These are phyloP conservation scores for Suhomyces kilbournensis DNA, from an alignment of 805 yeast species.

Conservation along the genomic window DNA sequence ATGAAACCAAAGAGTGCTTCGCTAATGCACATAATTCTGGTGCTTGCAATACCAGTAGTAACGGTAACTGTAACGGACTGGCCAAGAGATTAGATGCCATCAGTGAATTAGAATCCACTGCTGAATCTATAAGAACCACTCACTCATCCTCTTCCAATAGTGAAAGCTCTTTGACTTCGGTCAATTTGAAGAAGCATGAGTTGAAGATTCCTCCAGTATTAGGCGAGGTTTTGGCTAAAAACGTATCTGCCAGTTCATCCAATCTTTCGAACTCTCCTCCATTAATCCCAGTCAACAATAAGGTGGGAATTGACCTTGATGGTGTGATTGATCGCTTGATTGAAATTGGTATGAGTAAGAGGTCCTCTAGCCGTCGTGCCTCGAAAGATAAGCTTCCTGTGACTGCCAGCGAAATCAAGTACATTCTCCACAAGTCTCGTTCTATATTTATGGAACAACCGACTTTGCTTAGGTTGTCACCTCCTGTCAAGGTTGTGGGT, in stretches of 20 bases:
- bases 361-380: slow-evolving; percentile 14
- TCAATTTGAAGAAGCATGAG: slow-evolving; percentile 11
- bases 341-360: slow-evolving; percentile 39
- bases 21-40: neutral
- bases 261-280: slow-evolving; percentile 24
- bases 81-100: slow-evolving; percentile 4
- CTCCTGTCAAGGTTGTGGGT: slow-evolving; percentile 82
- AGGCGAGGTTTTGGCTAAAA: slow-evolving; percentile 6
- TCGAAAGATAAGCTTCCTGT: slow-evolving; percentile 49
- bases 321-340: slow-evolving; percentile 59
- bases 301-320: slow-evolving; percentile 52
- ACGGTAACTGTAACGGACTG: neutral
- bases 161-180: slow-evolving; percentile 4
- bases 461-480: slow-evolving; percentile 58
- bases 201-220: slow-evolving; percentile 4
- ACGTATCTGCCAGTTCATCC: slow-evolving; percentile 15
- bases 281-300: slow-evolving; percentile 14
- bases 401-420: slow-evolving; percentile 51
- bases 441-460: slow-evolving; percentile 65
- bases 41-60: neutral
- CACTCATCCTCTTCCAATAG: slow-evolving; percentile 11
- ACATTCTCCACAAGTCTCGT: slow-evolving; percentile 56
- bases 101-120: slow-evolving; percentile 19
- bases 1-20: slow-evolving; percentile 3
- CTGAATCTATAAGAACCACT: slow-evolving; percentile 16